Conservation (phyloP, 768 basidiomycete genomes). For the Rhizopogon vinicolor region DNA sequence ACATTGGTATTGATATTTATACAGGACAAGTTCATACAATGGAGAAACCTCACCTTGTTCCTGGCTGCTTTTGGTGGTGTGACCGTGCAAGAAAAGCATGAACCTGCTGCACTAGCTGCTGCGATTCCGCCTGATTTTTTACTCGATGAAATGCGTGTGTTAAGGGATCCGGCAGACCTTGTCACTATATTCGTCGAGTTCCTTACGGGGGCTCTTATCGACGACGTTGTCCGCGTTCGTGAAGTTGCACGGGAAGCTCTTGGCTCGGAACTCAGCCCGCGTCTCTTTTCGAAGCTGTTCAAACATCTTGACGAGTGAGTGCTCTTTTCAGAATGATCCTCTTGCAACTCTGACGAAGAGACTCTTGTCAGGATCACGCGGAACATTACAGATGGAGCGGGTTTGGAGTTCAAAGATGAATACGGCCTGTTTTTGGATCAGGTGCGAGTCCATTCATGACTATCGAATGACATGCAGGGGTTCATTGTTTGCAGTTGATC, state of each 20-base stretch:
- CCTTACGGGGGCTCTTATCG: constrained; percentile 63
- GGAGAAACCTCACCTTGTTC: constrained; percentile 82
- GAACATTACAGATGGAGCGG: constrained; percentile 43
- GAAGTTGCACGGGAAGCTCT: constrained; percentile 79
- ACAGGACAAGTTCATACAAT: constrained; percentile 73
- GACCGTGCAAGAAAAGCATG: constrained; percentile 50
- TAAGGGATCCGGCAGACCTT: constrained; percentile 52
- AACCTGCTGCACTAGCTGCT: constrained; percentile 43
- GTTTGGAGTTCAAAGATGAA: constrained; percentile 34
- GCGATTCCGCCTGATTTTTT: constrained; percentile 54
- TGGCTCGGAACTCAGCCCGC: constrained; percentile 71
- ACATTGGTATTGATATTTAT: constrained; percentile 2
- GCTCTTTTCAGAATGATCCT: not conserved
- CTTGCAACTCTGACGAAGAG: not conserved
- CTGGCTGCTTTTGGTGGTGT: constrained; percentile 70
- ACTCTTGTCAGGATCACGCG: constrained; percentile 40
- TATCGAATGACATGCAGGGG: not conserved
- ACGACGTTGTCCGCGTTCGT: constrained; percentile 61
- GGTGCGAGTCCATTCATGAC: constrained; percentile 31
- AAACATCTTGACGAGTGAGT: constrained; percentile 72
- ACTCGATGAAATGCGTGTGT: constrained; percentile 70
- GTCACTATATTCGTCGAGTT: constrained; percentile 64
- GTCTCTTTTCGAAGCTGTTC: constrained; percentile 62
- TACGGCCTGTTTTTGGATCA: constrained; percentile 65
- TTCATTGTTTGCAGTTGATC: constrained; percentile 49